Conservation (phyloP, 2,329 filamentous ascomycete genomes). For the Polychaeton citri region DNA sequence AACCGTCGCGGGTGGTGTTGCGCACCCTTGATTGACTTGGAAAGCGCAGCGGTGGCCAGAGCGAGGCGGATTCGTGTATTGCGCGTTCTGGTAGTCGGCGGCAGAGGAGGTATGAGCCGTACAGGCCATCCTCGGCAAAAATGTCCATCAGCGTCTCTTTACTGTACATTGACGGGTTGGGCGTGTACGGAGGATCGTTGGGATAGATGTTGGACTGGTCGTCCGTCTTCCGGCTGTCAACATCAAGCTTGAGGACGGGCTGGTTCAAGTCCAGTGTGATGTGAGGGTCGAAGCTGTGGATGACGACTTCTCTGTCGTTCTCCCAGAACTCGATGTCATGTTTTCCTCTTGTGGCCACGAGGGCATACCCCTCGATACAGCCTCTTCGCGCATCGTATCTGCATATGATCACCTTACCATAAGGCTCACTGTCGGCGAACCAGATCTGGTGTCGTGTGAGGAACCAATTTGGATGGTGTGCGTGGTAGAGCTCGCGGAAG, state of each 20-base stretch:
- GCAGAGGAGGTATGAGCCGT: constrained; percentile 56
- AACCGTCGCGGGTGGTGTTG: constrained; percentile 33
- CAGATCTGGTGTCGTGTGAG: constrained; percentile 67
- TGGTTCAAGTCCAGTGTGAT: constrained; percentile 62
- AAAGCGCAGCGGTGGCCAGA: constrained; percentile 66
- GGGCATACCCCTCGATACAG: constrained; percentile 66
- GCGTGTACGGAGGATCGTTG: constrained; percentile 7
- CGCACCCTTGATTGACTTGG: constrained; percentile 48
- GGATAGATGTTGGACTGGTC: constrained; percentile 9
- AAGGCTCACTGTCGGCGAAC: constrained; percentile 64
- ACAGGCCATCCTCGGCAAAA: constrained; percentile 32
- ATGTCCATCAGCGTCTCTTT: constrained; percentile 40
- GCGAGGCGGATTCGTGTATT: constrained; percentile 22
- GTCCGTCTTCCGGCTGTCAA: constrained; percentile 11
- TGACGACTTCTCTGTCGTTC: constrained; percentile 49
- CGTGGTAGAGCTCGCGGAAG: constrained; percentile 58
- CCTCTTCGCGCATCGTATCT: constrained; percentile 61
- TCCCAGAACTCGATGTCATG: constrained; percentile 51
- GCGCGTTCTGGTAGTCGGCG: constrained; percentile 33
- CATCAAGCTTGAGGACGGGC: constrained; percentile 42
- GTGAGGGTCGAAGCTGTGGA: constrained; percentile 58
- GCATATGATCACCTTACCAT: constrained; percentile 61
- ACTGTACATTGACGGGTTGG: constrained; percentile 23
- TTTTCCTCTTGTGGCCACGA: constrained; percentile 51
- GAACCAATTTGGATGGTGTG: constrained; percentile 76